Evolutionary conservation across 129 eudicot species (phyloP), one percentile per base, ranked within the genome.

Genomic region (Rutidosis leptorrhynchoides): DNA sequence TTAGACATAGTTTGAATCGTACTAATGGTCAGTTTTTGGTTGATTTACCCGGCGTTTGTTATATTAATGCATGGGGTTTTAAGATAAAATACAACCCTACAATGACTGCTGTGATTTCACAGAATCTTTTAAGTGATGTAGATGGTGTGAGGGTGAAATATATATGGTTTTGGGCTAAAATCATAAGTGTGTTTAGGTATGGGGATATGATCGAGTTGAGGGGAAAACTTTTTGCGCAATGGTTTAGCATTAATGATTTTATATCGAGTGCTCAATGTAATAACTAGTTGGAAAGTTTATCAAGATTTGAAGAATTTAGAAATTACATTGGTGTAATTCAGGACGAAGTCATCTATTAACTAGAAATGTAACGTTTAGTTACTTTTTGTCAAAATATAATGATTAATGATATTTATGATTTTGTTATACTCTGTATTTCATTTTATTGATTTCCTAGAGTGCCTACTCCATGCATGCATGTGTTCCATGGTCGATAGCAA

Each of bases 21-120:
- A 17, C 17, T 65, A 84, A 81, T 16, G 91, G 96, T 27, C 58
- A 64, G 3, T 88, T 84, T 71, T 43, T 69, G 9, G 53, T 67
- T 67, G 53, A 67, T 17, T 8, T 45, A 65, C 26, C 19, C 5
- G 8, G 19, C 10, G 28, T 0, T 7, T 65, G 70, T 65, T 5
- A 27, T 24, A 15, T 48, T 28, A 2, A 28, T 17, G 70, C 21
- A 7, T 58, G 11, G 2, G 70, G 58, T 48, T 65, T 15, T 65
- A 1, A 28, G 28, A 29, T 65, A 25, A 51, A n/a, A 5, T 65
- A 65, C 20, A 49, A 11, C 7, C 26, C 43, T 25, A 53, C 45
- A 2, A 48, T 65, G 10, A 28, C 70, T 0, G 59, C 45, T 28
- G 59, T 48, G 46, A 65, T 65, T 28, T 48, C 70, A 19, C 30